Evolutionary conservation across 441 rosid genomes (phyloP).

Genomic region (Pelargonium myrrhifolium): DNA sequence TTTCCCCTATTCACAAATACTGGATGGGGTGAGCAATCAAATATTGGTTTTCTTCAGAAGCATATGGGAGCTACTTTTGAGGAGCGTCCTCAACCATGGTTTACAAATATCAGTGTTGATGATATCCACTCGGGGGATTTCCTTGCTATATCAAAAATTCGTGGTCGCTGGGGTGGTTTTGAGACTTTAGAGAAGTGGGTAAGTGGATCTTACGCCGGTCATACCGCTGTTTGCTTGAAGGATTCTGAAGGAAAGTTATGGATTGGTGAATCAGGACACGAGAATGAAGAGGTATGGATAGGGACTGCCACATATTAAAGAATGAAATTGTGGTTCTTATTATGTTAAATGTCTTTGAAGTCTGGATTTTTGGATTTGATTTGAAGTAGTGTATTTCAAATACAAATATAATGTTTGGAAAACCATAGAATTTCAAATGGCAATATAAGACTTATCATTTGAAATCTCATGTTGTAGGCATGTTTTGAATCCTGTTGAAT

Average conservation of each 20-base stretch:
- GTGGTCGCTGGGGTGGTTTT: conserved; percentile 98
- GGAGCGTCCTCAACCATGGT: conserved; percentile 80
- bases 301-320: neutral
- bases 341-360: neutral
- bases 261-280: conserved; percentile 95
- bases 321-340: neutral
- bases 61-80: conserved; percentile 81
- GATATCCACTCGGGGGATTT: conserved; percentile 88
- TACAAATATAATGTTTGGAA: too few species aligned
- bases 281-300: conserved; percentile 65
- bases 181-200: conserved; percentile 99
- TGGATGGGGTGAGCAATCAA: conserved; percentile 88
- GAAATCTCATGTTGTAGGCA: too few species aligned
- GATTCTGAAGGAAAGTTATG: conserved; percentile 90
- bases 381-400: too few species aligned
- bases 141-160: conserved; percentile 81
- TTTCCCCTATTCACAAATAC: conserved; percentile 90
- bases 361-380: neutral
- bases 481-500: too few species aligned
- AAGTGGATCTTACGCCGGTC: conserved; percentile 94
- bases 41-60: conserved; percentile 69
- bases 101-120: conserved; percentile 55
- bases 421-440: too few species aligned
- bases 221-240: conserved; percentile 74
- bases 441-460: too few species aligned